Evolutionary conservation across 208 protist species (phyloP), one percentile per base, ranked within the genome.

Genomic region (Acanthamoeba triangularis): DNA sequence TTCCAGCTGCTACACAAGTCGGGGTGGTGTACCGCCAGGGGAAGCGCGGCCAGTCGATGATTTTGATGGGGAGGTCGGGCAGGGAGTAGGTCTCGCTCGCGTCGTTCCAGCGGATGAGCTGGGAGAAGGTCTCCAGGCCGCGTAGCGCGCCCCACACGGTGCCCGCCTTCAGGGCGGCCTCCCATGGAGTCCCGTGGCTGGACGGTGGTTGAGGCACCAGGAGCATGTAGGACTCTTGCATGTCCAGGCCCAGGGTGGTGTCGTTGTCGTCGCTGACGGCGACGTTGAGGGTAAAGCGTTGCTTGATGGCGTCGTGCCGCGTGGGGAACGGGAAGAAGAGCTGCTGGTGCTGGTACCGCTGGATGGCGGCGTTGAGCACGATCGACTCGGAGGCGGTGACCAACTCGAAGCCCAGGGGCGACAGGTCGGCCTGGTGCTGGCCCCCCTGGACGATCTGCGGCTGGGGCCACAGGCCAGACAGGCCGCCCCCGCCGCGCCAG

Each of bases 101-200:
- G 28, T 78, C 54, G 59, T 93, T 76, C 54, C 54, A 93, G 52
- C 41, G 61, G 37, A 93, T 54, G 28, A 74, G 37, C 87, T 93
- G 87, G 6, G 61, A 78, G 87, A 93, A 93, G 37, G 87, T 93
- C 87, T 93, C 87, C 30, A 93, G 87, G 7, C 87, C 87, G n/a
- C 61, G 54, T 8, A 93, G 63, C 7, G 87, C 87, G 2, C 87
- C 87, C 35, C n/a, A 93, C 35, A 93, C 87, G 16, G 59, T 76
- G 61, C 25, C 23, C 0, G 87, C 87, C 61, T 52, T 56, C 25
- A 93, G 61, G 37, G 33, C 16, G n/a, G 87, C 59, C 25, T 11
- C 16, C 87, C 61, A 93, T 1, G 0, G 14, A 1, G 1, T n/a
- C 5, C 37, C 74, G 1, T 14, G 7, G 41, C 74, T 23, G 5